These are phyloP conservation scores for Podosphaera leucotricha DNA, from an alignment of 2,329 filamentous ascomycete genomes.

Conservation along the genomic window DNA sequence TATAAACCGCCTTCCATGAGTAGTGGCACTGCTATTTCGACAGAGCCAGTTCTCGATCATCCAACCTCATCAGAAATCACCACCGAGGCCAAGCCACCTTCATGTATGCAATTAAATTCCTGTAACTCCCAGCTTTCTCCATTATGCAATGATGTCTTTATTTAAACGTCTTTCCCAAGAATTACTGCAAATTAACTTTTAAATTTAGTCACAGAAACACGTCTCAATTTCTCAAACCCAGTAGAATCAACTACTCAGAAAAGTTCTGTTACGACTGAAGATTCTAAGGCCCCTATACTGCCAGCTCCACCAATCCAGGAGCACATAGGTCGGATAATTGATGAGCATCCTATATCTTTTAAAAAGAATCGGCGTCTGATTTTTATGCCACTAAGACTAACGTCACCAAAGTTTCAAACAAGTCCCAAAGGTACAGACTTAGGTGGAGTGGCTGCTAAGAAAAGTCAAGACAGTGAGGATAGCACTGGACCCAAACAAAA, in stretches of 20 bases:
- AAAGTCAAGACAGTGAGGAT: constrained; percentile 28
- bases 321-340: constrained; percentile 7
- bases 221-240: constrained; percentile 13
- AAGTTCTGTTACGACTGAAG: constrained; percentile 11
- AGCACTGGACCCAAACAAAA: constrained; percentile 41
- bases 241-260: constrained; percentile 12
- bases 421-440: constrained; percentile 35
- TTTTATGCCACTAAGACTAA: constrained; percentile 36
- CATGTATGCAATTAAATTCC: constrained; percentile 3
- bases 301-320: constrained; percentile 12
- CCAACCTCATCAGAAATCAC: constrained; percentile 13
- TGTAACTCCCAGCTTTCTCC: background rate
- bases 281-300: constrained; percentile 11
- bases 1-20: constrained; percentile 17
- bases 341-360: constrained; percentile 9
- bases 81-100: constrained; percentile 13
- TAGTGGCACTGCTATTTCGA: constrained; percentile 17
- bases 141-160: background rate
- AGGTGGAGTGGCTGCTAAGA: constrained; percentile 29
- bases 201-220: constrained; percentile 9
- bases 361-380: constrained; percentile 27
- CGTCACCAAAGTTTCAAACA: constrained; percentile 34
- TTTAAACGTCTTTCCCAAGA: background rate
- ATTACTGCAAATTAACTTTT: background rate
- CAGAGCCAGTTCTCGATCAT: constrained; percentile 15